Conservation (phyloP, 768 basidiomycete species). For the Termitomyces eurrhizus region DNA sequence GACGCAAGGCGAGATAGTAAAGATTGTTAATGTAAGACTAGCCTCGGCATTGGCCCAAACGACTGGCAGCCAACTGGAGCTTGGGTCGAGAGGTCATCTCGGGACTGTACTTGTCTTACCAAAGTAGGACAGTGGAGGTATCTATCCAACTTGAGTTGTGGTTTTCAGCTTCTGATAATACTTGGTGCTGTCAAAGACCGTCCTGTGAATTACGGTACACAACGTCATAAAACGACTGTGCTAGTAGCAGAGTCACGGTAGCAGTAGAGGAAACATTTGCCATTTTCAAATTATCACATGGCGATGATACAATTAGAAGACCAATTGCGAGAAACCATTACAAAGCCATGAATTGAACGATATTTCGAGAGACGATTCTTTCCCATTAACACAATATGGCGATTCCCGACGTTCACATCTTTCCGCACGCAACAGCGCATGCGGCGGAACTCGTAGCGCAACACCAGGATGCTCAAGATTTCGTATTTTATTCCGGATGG, state of each 20-base stretch:
- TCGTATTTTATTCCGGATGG: slow-evolving; percentile 62
- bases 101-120: slow-evolving; percentile 34
- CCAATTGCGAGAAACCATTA: slow-evolving; percentile 2
- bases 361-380: background rate
- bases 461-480: slow-evolving; percentile 48
- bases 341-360: background rate
- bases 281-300: background rate
- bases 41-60: slow-evolving; percentile 24
- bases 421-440: slow-evolving; percentile 53
- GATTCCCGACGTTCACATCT: slow-evolving; percentile 48
- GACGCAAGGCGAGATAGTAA: slow-evolving; percentile 42
- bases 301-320: background rate
- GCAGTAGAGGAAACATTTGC: background rate
- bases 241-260: background rate
- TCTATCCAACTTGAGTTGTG: background rate
- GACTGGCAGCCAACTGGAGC: slow-evolving; percentile 11
- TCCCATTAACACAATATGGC: slow-evolving; percentile 25
- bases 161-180: background rate
- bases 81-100: slow-evolving; percentile 16
- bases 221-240: background rate
- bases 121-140: slow-evolving; percentile 3
- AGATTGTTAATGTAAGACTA: slow-evolving; percentile 49
- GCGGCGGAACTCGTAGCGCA: slow-evolving; percentile 48
- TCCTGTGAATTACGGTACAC: background rate
- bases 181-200: background rate